Conservation (phyloP, 495 filamentous ascomycete species). For the Xanthoparmelia taractica region DNA sequence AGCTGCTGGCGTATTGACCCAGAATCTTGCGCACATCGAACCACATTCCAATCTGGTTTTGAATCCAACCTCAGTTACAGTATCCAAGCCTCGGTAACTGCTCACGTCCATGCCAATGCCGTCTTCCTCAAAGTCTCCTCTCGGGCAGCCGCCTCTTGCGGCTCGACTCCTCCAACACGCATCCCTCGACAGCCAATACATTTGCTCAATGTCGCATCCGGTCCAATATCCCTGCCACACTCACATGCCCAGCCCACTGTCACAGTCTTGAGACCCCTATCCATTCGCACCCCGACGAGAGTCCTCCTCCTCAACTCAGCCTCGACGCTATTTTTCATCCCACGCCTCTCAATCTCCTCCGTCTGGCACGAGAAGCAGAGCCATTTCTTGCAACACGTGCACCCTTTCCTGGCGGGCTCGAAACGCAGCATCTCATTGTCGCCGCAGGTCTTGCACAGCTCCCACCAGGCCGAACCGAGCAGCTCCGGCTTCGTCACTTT, state of each 20-base stretch:
- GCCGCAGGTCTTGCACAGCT: not conserved
- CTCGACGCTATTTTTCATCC: not conserved
- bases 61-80: not conserved
- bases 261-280: not conserved
- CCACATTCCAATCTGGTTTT: not conserved
- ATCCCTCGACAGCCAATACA: not conserved
- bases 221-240: not conserved
- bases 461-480: not conserved
- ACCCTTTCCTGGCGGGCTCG: not conserved
- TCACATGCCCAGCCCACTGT: not conserved
- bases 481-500: not conserved
- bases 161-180: not conserved
- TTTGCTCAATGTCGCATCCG: not conserved
- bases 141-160: not conserved
- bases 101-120: slow-evolving; percentile 4
- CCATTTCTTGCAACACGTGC: not conserved
- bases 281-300: not conserved
- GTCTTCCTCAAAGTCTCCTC: not conserved
- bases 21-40: not conserved
- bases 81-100: not conserved
- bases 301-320: not conserved
- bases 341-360: not conserved
- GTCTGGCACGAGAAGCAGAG: not conserved
- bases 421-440: not conserved
- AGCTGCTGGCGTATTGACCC: not conserved